These are phyloP conservation scores for Extremus antarcticus DNA, from an alignment of 495 filamentous ascomycete species.

Conservation along the genomic window DNA sequence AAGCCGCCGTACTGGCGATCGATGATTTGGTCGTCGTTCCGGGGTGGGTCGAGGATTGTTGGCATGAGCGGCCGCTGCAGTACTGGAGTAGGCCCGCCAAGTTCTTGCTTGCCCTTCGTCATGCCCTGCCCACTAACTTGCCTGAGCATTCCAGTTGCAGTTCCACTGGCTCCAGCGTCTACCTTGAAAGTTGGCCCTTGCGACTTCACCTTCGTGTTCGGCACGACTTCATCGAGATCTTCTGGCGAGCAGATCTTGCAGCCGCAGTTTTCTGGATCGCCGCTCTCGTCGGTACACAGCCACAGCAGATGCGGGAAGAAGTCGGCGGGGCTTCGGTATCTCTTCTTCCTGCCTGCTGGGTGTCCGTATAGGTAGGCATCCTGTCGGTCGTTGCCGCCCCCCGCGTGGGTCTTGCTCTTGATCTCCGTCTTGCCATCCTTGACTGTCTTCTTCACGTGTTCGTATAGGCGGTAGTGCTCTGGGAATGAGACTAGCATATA, in stretches of 20 bases:
- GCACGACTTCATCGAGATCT: slow-evolving; percentile 29
- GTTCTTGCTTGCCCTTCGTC: slow-evolving; percentile 10
- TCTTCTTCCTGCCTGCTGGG: slow-evolving; percentile 45
- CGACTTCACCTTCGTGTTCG: slow-evolving; percentile 15
- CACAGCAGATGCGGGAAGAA: slow-evolving; percentile 54
- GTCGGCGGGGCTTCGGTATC: slow-evolving; percentile 47
- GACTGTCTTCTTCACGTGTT: slow-evolving; percentile 38
- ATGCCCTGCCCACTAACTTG: neutral
- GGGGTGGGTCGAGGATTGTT: slow-evolving; percentile 31
- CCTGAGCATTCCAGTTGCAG: neutral
- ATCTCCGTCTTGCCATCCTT: slow-evolving; percentile 26
- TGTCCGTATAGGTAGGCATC: slow-evolving; percentile 56
- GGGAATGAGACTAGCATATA: slow-evolving; percentile 45
- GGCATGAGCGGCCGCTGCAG: slow-evolving; percentile 19
- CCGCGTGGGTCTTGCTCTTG: slow-evolving; percentile 30
- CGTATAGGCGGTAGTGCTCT: slow-evolving; percentile 47
- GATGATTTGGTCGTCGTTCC: slow-evolving; percentile 34
- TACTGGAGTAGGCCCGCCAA: slow-evolving; percentile 1
- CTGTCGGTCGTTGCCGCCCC: slow-evolving; percentile 35
- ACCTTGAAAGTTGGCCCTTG: slow-evolving; percentile 14
- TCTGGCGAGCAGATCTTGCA: slow-evolving; percentile 44
- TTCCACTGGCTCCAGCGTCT: slow-evolving; percentile 6
- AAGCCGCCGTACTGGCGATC: slow-evolving; percentile 37
- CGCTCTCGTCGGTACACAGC: slow-evolving; percentile 41
- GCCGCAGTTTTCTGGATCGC: slow-evolving; percentile 46